These are phyloP conservation scores for Wakefieldia striispora DNA, from an alignment of 768 basidiomycete genomes.

Conservation along the genomic window DNA sequence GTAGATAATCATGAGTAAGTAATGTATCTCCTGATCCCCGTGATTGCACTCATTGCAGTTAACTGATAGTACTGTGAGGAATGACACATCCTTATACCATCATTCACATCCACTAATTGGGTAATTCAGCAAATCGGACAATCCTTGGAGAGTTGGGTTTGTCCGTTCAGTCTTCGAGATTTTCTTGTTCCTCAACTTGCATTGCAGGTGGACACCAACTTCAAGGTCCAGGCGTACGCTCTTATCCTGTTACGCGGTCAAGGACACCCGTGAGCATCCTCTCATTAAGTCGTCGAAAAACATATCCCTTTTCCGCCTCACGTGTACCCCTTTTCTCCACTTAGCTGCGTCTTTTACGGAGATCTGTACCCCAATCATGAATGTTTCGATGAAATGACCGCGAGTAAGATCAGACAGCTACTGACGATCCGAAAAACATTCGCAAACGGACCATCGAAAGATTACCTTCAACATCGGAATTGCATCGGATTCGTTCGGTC, in stretches of 20 bases:
- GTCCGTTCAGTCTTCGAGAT: constrained; percentile 14
- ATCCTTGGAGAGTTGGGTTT: constrained; percentile 79
- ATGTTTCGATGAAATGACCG: constrained; percentile 55
- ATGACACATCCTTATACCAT: constrained; percentile 25
- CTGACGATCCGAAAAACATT: constrained; percentile 61
- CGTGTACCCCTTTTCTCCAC: background rate
- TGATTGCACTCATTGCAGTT: background rate
- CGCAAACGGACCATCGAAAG: constrained; percentile 62
- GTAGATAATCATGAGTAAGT: constrained; percentile 89
- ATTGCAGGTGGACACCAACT: constrained; percentile 58
- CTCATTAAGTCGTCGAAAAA: background rate
- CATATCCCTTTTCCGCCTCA: background rate
- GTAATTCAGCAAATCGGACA: constrained; percentile 60
- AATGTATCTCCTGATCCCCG: background rate
- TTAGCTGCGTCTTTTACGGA: constrained; percentile 85
- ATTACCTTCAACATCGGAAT: constrained; percentile 57
- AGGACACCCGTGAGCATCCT: constrained; percentile 67
- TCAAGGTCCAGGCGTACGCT: constrained; percentile 83
- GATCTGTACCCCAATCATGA: constrained; percentile 74
- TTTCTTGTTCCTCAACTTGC: background rate
- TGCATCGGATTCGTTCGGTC: constrained; percentile 76
- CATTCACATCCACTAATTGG: background rate
- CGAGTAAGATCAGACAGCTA: constrained; percentile 51
- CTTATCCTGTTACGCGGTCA: constrained; percentile 67
- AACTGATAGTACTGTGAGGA: constrained; percentile 56